phyloP scores from a whole-genome alignment of 805 yeast genomes.

The Groenewaldozyma salmanticensis region DNA sequence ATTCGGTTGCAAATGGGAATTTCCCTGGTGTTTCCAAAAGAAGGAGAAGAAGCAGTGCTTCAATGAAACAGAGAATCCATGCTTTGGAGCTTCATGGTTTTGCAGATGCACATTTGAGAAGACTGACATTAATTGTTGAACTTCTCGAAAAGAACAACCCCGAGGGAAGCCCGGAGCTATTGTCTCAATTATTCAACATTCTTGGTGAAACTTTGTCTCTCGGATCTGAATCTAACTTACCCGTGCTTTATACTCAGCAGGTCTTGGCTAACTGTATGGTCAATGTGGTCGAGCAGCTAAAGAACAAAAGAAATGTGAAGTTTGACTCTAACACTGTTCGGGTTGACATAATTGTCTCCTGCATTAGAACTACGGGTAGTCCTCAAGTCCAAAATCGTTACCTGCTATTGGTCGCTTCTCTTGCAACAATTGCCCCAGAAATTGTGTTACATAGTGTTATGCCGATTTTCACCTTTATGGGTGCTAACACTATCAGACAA shows the following conservation, averaged over 20 bases:
- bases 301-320: conserved; percentile 28
- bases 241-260: conserved; percentile 87
- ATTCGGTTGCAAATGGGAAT: conserved; percentile 26
- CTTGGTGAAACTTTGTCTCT: conserved; percentile 41
- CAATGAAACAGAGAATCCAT: conserved; percentile 49
- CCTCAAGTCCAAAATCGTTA: conserved; percentile 93
- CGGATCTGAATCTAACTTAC: conserved; percentile 84
- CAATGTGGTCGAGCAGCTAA: conserved; percentile 43
- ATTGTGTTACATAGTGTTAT: conserved; percentile 88
- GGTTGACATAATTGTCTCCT: conserved; percentile 83
- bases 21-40: conserved; percentile 45
- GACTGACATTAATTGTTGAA: conserved; percentile 71
- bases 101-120: conserved; percentile 71
- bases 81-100: conserved; percentile 57
- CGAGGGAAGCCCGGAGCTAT: conserved; percentile 19
- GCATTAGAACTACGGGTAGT: conserved; percentile 78
- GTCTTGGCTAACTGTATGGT: conserved; percentile 80
- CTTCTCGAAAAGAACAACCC: conserved; percentile 47
- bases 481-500: conserved; percentile 92
- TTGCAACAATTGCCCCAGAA: conserved; percentile 86
- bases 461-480: conserved; percentile 99
- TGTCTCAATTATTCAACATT: conserved; percentile 28
- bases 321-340: conserved; percentile 61
- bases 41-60: conserved; percentile 56
- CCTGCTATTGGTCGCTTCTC: conserved; percentile 71